Conservation (phyloP, 2,329 filamentous ascomycete species). For the Pseudofabraea citricarpa region DNA sequence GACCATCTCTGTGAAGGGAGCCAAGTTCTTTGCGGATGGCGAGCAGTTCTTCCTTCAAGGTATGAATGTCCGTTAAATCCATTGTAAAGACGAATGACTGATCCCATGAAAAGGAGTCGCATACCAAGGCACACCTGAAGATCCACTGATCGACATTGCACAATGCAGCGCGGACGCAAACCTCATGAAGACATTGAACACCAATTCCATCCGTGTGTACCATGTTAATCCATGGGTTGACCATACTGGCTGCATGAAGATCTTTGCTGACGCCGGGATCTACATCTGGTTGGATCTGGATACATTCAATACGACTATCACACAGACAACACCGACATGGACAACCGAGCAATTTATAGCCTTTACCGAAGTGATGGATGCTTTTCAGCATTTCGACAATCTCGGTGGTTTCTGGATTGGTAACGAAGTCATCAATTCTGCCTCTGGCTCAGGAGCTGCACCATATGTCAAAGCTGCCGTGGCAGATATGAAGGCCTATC, state of each 20-base stretch:
- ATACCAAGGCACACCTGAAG: conserved; percentile 60
- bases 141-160: conserved; percentile 55
- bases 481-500: conserved; percentile 50
- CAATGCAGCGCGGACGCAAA: conserved; percentile 58
- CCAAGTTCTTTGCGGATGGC: conserved; percentile 22
- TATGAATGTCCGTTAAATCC: conserved; percentile 18
- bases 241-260: conserved; percentile 64
- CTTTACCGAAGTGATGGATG: conserved; percentile 64
- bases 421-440: conserved; percentile 51
- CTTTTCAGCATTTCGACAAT: conserved; percentile 62
- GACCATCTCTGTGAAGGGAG: conserved; percentile 22
- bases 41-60: conserved; percentile 26
- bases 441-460: conserved; percentile 40
- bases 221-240: conserved; percentile 62
- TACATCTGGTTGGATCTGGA: conserved; percentile 68
- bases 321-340: conserved; percentile 53
- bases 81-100: not conserved
- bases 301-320: conserved; percentile 63
- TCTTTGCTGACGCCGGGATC: conserved; percentile 61
- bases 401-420: conserved; percentile 57
- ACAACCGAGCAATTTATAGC: conserved; percentile 35
- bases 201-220: conserved; percentile 69
- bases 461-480: conserved; percentile 55
- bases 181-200: conserved; percentile 60
- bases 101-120: conserved; percentile 49